Conservation (phyloP, 352 stramenopile species). For the Discostella stelligera region DNA sequence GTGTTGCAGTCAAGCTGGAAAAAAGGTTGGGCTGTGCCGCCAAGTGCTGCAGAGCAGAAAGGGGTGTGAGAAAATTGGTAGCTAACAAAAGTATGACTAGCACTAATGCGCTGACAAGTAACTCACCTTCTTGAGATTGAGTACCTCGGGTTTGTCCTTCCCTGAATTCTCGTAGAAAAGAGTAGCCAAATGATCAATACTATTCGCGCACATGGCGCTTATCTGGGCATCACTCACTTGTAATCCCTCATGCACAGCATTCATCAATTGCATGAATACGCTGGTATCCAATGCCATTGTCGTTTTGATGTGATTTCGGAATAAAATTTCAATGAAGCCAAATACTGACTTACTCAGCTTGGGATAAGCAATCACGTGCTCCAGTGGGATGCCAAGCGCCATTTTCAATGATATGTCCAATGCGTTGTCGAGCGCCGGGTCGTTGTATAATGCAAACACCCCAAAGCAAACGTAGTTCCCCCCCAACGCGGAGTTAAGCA, state of each 20-base stretch:
- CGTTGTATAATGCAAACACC: conserved; percentile 98
- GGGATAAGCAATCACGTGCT: conserved; percentile 94
- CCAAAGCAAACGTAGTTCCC: conserved; percentile 99
- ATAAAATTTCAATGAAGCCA: conserved; percentile 97
- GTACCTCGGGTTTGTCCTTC: conserved; percentile 94
- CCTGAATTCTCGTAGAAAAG: conserved; percentile 97
- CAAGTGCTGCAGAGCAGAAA: conserved; percentile 77
- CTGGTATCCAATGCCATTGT: conserved; percentile 89
- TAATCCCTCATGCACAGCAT: conserved; percentile 87
- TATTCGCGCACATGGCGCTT: conserved; percentile 91
- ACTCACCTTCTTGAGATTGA: conserved; percentile 85
- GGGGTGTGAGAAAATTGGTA: background rate
- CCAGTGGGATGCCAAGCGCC: conserved; percentile 91
- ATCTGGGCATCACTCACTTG: conserved; percentile 88
- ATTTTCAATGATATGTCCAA: conserved; percentile 94
- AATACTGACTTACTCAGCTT: conserved; percentile 98
- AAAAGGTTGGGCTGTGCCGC: conserved; percentile 91
- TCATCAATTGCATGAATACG: conserved; percentile 95
- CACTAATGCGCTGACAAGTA: conserved; percentile 8
- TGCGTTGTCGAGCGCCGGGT: conserved; percentile 89
- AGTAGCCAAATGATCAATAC: conserved; percentile 93
- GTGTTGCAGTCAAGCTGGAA: conserved; percentile 85
- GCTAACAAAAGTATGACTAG: background rate
- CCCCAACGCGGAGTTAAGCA: conserved; percentile 85
- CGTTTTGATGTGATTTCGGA: conserved; percentile 94